Percentiles rank a stretch among this genome's conserved stretches.
Evolutionary conservation across 495 filamentous ascomycete genomes (phyloP).

Genomic region (Lindgomyces ingoldianus): DNA sequence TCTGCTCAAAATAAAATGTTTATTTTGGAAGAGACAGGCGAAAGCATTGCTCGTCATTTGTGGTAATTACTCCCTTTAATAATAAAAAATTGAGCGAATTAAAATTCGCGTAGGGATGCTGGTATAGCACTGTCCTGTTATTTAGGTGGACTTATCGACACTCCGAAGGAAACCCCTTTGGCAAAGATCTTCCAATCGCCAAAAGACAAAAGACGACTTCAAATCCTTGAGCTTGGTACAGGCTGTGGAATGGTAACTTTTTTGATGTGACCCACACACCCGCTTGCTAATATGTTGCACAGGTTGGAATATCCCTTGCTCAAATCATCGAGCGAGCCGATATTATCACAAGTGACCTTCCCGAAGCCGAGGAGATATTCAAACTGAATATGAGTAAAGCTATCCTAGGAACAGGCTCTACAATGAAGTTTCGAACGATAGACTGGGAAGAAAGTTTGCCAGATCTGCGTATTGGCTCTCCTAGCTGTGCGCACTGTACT

Average conservation of each 20-base stretch:
- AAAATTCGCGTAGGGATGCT: slow-evolving; percentile 60
- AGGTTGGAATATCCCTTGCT: slow-evolving; percentile 78
- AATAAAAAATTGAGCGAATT: background rate
- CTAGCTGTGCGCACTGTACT: background rate
- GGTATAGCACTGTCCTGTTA: slow-evolving; percentile 59
- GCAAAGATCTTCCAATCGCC: slow-evolving; percentile 26
- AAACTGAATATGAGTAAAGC: slow-evolving; percentile 55
- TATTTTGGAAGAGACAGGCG: slow-evolving; percentile 88
- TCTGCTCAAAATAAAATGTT: slow-evolving; percentile 37
- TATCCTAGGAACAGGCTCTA: slow-evolving; percentile 46
- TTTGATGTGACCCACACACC: slow-evolving; percentile 37
- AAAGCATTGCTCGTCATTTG: slow-evolving; percentile 92
- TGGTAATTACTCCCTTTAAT: slow-evolving; percentile 61
- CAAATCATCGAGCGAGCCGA: slow-evolving; percentile 55
- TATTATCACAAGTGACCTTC: slow-evolving; percentile 78
- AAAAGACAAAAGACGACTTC: slow-evolving; percentile 27
- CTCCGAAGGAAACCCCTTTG: background rate
- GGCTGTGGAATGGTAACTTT: slow-evolving; percentile 32
- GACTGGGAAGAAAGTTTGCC: slow-evolving; percentile 69
- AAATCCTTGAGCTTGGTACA: slow-evolving; percentile 37
- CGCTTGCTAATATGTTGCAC: slow-evolving; percentile 48
- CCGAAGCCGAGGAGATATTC: slow-evolving; percentile 70
- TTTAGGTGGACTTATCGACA: slow-evolving; percentile 41
- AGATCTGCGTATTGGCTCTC: slow-evolving; percentile 36
- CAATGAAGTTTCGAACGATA: slow-evolving; percentile 60